Evolutionary conservation across 2,329 filamentous ascomycete genomes (phyloP).

Genomic region (Xylariaceae sp.): DNA sequence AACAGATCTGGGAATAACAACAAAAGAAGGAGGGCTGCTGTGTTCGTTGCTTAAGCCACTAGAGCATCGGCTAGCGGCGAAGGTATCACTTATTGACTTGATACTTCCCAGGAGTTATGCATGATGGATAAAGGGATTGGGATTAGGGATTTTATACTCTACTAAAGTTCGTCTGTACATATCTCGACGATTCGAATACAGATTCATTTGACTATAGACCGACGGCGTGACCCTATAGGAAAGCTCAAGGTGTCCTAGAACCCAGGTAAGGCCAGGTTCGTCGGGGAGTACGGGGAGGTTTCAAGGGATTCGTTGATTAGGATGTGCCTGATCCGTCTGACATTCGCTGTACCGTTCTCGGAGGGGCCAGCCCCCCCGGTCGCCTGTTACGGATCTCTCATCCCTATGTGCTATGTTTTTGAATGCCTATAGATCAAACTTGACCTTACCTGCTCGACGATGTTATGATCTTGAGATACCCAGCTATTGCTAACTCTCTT

Average conservation of each 20-base stretch:
- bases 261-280: no score
- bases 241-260: no score
- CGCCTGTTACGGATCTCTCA: no score
- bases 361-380: no score
- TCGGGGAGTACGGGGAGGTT: no score
- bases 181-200: slow-evolving; percentile 11
- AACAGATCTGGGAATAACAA: slow-evolving; percentile 14
- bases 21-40: slow-evolving; percentile 20
- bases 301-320: no score
- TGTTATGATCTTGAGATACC: neutral
- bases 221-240: no score
- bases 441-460: neutral
- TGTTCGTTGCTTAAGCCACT: slow-evolving; percentile 15
- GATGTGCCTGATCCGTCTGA: no score
- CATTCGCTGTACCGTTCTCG: no score
- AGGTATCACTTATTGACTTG: slow-evolving; percentile 13
- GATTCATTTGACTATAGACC: neutral
- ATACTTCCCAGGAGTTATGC: slow-evolving; percentile 17
- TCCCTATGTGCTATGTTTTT: neutral
- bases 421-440: neutral
- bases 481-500: no score
- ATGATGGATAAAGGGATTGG: slow-evolving; percentile 14
- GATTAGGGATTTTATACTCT: slow-evolving; percentile 18
- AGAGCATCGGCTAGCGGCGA: neutral
- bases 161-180: slow-evolving; percentile 23